Evolutionary conservation across 2,329 filamentous ascomycete species (phyloP).

Genomic region (Cyphellophora attinorum): DNA sequence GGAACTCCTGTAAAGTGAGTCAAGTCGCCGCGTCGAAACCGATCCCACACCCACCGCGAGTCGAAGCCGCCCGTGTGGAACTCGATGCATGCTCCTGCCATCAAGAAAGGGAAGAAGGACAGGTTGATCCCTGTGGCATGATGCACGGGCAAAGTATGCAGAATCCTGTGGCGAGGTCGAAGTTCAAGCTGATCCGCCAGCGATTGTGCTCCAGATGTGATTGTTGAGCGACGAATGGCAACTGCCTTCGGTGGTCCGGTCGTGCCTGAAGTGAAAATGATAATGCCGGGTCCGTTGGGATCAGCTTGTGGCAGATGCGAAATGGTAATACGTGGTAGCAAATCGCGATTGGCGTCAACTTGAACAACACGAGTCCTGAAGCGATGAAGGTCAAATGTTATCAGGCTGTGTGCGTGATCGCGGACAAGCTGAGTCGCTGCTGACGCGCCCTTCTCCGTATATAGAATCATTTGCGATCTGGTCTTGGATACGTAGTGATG

Average conservation of each 20-base stretch:
- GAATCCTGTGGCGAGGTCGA: slow-evolving; percentile 41
- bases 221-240: slow-evolving; percentile 13
- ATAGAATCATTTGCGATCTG: no score
- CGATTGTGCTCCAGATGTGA: slow-evolving; percentile 17
- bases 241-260: slow-evolving; percentile 20
- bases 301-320: no score
- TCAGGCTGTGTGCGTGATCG: no score
- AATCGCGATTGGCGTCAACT: no score
- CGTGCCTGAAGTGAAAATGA: slow-evolving; percentile 22
- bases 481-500: no score
- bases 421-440: no score
- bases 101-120: slow-evolving; percentile 27
- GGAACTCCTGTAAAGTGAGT: slow-evolving; percentile 28
- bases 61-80: slow-evolving; percentile 28
- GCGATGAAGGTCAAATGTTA: no score
- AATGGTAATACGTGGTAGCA: no score
- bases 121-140: slow-evolving; percentile 17
- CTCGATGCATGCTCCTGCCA: slow-evolving; percentile 30
- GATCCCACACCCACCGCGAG: slow-evolving; percentile 25
- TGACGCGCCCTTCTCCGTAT: no score
- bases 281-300: slow-evolving; percentile 22
- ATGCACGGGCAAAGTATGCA: slow-evolving; percentile 25
- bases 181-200: slow-evolving; percentile 21
- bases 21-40: slow-evolving; percentile 22
- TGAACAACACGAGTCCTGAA: no score